phyloP scores from a whole-genome alignment of 257 asterid species.

The Paraleonurus japonicus region DNA sequence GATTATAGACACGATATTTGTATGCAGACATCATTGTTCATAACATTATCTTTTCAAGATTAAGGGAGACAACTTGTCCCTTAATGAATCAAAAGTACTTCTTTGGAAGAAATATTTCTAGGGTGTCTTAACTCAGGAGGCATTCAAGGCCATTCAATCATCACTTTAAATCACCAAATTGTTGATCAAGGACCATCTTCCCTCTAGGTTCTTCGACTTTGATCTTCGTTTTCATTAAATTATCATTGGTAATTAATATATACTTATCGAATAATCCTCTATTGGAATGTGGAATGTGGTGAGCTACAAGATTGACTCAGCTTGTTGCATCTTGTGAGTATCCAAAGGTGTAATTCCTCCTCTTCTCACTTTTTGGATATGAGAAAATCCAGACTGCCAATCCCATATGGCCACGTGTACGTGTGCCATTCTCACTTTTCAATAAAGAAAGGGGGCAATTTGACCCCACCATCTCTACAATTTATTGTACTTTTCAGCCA shows the following conservation, averaged over 20 bases:
- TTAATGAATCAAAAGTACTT: too few species aligned
- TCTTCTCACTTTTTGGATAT: slow-evolving; percentile 1
- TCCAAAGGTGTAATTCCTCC: not conserved
- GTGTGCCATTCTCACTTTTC: not conserved
- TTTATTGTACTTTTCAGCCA: slow-evolving; percentile 24
- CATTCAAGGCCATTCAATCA: not conserved
- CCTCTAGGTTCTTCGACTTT: not conserved
- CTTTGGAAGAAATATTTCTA: slow-evolving; percentile 6
- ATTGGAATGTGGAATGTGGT: not conserved
- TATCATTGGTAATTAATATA: not conserved
- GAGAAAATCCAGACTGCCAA: slow-evolving; percentile 25
- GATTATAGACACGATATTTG: not conserved
- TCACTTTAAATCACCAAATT: not conserved
- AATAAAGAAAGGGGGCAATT: slow-evolving; percentile 21
- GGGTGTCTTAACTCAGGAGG: not conserved
- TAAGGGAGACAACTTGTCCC: too few species aligned
- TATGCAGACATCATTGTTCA: not conserved
- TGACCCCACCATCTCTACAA: slow-evolving; percentile 14
- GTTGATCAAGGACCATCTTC: not conserved
- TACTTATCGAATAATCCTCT: not conserved
- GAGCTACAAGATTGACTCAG: not conserved
- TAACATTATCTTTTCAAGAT: not conserved
- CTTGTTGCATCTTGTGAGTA: not conserved
- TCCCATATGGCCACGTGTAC: slow-evolving; percentile 24
- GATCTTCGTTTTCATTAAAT: not conserved